Base-by-base conservation (phyloP, 805 yeast species). In the Yamadazyma takamatsuzukensis region DNA sequence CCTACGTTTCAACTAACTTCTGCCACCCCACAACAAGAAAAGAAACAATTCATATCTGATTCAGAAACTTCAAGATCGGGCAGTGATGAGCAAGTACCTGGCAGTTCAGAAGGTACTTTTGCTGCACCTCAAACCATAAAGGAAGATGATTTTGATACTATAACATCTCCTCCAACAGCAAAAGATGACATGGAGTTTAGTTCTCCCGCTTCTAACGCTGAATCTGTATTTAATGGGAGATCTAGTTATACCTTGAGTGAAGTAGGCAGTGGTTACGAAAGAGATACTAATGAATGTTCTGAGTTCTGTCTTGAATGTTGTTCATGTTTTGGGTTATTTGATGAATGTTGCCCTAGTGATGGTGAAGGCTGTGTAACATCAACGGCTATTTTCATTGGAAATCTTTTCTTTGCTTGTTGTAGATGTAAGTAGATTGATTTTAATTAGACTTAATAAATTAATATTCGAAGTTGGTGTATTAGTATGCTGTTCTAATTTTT, bases 281-380 rank as follows among this genome's bases (percentile, higher is more conserved):
- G 61, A 34, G 61, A 64, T 2, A 29, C 47, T 16, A 61, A 64
- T 39, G 71, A 66, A 37, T 66, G 72, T 40, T 44, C 63, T 6
- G 70, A 65, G 42, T 65, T 66, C 37, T 63, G 67, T 40, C 41
- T 59, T 30, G 71, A 65, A 30, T 49, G 44, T 24, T 50, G 47
- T 30, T 37, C 54, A 13, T 66, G 72, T 41, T 66, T 66, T 34
- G 71, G 72, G 1, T 47, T 62, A 29, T 56, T 56, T 31, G 65
- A 62, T 28, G 46, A 53, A 5, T 64, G 67, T 38, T 64, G 70
- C 40, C 72, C 72, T n/a, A 38, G 56, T 25, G 48, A 48, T 12
- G 67, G 67, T 4, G 70, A 64, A 32, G 71, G 72, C 7, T 65
- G 59, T 39, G 34, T 64, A 31, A 54, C 62, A 27, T 42, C 60